Evolutionary conservation across 257 asterid genomes (phyloP), one percentile per base, ranked within the genome.

Genomic region (Fraxinus pennsylvanica): DNA sequence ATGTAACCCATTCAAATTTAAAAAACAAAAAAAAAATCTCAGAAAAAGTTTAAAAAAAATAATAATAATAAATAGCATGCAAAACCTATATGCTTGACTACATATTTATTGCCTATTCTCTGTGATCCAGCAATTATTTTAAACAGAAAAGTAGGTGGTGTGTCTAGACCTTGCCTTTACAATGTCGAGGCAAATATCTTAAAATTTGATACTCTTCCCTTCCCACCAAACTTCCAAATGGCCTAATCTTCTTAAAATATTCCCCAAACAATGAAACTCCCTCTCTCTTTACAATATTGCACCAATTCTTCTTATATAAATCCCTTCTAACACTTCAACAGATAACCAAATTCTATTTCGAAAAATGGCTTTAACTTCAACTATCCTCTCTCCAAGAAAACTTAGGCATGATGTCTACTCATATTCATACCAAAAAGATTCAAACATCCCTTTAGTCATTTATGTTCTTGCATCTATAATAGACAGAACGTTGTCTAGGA

Each of bases 401-500:
- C 85, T 95, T 33, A 87, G 99, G 76, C 71, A 80, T 61, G 99
- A 95, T 85, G 89, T 94, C 3, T 88, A 95, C 73, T 91, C 90
- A 5, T 86, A 84, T 72, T 85, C 98, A 1, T 86, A 91, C 80
- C 72, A 84, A 59, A 73, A 90, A 72, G 84, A 86, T 71, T 82
- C 94, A 9, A 85, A 75, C 65, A 86, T 86, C 38, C 99, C 99
- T 29, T 66, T 89, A 32, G 99, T 92, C 57, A 90, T 95, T n/a
- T 93, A 97, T 0, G 99, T 95, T 71, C 90, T 95, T 61, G 94
- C 99, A 21, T 95, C 99, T 22, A 84, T 95, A 1, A 93, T 95
- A 2, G 99, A 93, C 32, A 85, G 99, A 78, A 91, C 92, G 4
- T 1, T 95, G 59, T 88, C 96, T 0, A 86, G 99, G 74, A 95